phyloP scores from a whole-genome alignment of 2,329 filamentous ascomycete species.

The Trichoderma sp. region DNA sequence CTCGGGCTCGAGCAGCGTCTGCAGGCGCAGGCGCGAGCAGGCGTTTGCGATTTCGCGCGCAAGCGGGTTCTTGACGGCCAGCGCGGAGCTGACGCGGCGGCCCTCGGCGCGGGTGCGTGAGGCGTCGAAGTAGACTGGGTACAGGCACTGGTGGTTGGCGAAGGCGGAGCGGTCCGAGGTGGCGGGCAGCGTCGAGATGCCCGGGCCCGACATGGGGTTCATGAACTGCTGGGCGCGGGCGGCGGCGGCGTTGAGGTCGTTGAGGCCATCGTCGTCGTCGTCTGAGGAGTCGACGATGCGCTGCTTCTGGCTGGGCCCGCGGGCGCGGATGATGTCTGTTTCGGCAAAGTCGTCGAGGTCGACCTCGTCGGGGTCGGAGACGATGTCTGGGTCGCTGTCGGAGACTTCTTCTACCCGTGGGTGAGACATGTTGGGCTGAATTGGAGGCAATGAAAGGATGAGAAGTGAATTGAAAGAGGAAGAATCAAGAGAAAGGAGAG shows the following conservation, averaged over 20 bases:
- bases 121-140: conserved; percentile 93
- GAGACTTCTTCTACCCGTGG: conserved; percentile 91
- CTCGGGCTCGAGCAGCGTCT: conserved; percentile 83
- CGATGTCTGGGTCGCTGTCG: conserved; percentile 68
- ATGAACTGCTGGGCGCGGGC: background rate
- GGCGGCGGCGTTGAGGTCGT: conserved; percentile 39
- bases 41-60: conserved; percentile 88
- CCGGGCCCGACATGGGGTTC: conserved; percentile 41
- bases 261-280: conserved; percentile 30
- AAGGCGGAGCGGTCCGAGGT: conserved; percentile 59
- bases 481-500: background rate
- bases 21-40: conserved; percentile 71
- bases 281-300: conserved; percentile 33
- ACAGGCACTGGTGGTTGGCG: conserved; percentile 84
- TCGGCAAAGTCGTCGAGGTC: conserved; percentile 71
- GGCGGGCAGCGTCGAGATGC: conserved; percentile 38
- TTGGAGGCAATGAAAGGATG: background rate
- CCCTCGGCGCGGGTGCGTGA: conserved; percentile 75
- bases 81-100: conserved; percentile 71
- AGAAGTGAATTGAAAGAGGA: background rate
- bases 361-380: conserved; percentile 83
- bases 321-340: conserved; percentile 57
- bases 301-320: conserved; percentile 39
- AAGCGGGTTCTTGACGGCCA: conserved; percentile 82
- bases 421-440: conserved; percentile 68